Evolutionary conservation across 2,329 filamentous ascomycete genomes (phyloP).

Genomic region (Penicillium sumatraense): DNA sequence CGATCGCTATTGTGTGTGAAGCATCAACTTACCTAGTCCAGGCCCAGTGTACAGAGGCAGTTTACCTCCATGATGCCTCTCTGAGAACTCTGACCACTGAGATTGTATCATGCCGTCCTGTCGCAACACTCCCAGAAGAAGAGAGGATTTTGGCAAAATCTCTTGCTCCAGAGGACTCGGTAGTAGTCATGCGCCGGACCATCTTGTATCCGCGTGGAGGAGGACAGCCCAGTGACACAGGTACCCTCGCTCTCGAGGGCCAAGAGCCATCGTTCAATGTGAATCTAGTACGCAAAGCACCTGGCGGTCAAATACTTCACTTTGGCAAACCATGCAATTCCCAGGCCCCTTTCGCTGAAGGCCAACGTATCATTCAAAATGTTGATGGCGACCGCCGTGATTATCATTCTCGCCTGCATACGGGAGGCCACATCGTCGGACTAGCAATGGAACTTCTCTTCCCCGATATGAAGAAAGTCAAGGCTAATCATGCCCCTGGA

Average conservation of each 20-base stretch:
- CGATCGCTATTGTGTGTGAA: neutral
- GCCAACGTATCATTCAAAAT: constrained; percentile 25
- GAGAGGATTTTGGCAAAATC: constrained; percentile 28
- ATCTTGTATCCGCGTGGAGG: constrained; percentile 37
- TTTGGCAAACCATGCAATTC: constrained; percentile 22
- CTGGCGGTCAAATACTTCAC: constrained; percentile 30
- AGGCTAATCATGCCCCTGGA: constrained; percentile 35
- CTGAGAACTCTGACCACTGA: constrained; percentile 25
- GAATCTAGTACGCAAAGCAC: constrained; percentile 30
- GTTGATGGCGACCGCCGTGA: constrained; percentile 31
- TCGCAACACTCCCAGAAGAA: constrained; percentile 24
- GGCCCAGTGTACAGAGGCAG: constrained; percentile 23
- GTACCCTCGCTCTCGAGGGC: constrained; percentile 19
- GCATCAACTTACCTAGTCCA: neutral
- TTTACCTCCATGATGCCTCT: constrained; percentile 32
- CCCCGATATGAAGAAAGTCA: constrained; percentile 31
- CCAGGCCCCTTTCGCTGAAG: constrained; percentile 11
- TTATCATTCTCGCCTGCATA: constrained; percentile 36
- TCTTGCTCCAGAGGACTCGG: constrained; percentile 19
- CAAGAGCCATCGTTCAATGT: constrained; percentile 26
- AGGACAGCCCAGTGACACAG: constrained; percentile 33
- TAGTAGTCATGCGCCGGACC: constrained; percentile 28
- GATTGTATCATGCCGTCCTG: constrained; percentile 24
- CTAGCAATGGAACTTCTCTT: constrained; percentile 33
- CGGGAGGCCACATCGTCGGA: constrained; percentile 36